A percentile compares a stretch with the other conserved stretches of the same genome.
Evolutionary conservation across 768 basidiomycete genomes (phyloP).

Genomic region (Punctularia strigosozonata): DNA sequence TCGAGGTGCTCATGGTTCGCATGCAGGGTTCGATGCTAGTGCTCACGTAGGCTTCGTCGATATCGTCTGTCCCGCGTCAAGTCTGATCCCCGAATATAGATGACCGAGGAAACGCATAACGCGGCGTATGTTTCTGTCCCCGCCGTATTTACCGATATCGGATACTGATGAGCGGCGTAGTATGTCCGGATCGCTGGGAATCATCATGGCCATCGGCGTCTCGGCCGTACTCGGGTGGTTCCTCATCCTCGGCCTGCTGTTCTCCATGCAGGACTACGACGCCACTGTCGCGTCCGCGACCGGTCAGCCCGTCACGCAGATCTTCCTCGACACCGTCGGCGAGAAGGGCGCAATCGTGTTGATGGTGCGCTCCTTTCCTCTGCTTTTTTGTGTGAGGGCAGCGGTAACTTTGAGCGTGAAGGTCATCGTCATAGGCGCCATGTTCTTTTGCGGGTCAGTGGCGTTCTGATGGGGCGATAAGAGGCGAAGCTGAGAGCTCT

Average conservation of each 20-base stretch:
- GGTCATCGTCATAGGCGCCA: conserved; percentile 57
- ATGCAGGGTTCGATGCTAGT: conserved; percentile 59
- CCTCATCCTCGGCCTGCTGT: conserved; percentile 58
- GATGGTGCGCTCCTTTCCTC: conserved; percentile 45
- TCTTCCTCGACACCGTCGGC: conserved; percentile 68
- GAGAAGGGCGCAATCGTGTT: conserved; percentile 61
- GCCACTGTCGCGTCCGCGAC: conserved; percentile 38
- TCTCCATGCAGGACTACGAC: conserved; percentile 65
- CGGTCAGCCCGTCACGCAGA: conserved; percentile 68
- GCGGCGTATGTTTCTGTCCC: conserved; percentile 13
- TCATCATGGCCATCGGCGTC: conserved; percentile 60
- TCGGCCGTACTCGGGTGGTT: conserved; percentile 69
- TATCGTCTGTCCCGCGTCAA: not conserved
- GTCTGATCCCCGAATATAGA: conserved; percentile 22
- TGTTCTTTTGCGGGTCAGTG: conserved; percentile 62
- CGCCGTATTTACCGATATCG: no score
- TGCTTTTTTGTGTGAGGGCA: not conserved
- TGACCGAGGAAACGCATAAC: conserved; percentile 71
- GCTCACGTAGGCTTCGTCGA: conserved; percentile 37
- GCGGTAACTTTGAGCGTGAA: conserved; percentile 8
- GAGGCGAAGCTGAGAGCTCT: not conserved
- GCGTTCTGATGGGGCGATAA: not conserved
- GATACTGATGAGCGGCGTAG: no score
- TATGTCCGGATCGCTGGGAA: conserved; percentile 59
- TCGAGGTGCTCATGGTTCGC: not conserved